phyloP scores from a whole-genome alignment of 345 rosid species.

The Syzygium jambos region DNA sequence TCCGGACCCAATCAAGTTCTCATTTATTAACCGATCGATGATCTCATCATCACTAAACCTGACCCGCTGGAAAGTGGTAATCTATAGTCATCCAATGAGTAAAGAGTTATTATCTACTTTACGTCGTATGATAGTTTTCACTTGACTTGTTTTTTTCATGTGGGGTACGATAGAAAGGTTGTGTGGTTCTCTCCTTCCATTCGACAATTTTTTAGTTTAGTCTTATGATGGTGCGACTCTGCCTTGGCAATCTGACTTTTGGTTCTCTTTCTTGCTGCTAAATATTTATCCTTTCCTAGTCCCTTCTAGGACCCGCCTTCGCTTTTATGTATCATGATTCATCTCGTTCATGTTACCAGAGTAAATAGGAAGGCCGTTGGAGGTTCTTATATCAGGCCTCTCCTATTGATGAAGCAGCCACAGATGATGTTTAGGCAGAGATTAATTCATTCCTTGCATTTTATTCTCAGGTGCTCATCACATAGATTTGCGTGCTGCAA shows the following conservation, averaged over 20 bases:
- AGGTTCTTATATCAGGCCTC: background rate
- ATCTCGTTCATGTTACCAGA: background rate
- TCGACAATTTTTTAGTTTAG: background rate
- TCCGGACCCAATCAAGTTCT: too few species aligned
- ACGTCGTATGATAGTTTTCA: background rate
- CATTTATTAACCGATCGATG: too few species aligned
- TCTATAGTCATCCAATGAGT: background rate
- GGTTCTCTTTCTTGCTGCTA: background rate
- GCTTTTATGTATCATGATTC: background rate
- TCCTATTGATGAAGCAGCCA: background rate
- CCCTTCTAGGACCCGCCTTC: background rate
- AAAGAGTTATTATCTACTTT: background rate
- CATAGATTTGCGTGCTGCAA: conserved; percentile 68
- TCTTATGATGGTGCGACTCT: background rate
- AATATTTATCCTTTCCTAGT: background rate
- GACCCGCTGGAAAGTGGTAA: too few species aligned
- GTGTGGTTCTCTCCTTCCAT: background rate
- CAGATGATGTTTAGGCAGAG: background rate
- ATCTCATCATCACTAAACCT: too few species aligned
- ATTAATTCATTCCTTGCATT: background rate
- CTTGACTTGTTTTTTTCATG: background rate
- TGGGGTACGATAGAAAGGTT: background rate
- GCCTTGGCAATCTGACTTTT: background rate
- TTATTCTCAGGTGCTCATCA: conserved; percentile 71
- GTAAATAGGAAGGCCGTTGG: background rate